Evolutionary conservation across 345 rosid species (phyloP).

Genomic region (Salix exigua): DNA sequence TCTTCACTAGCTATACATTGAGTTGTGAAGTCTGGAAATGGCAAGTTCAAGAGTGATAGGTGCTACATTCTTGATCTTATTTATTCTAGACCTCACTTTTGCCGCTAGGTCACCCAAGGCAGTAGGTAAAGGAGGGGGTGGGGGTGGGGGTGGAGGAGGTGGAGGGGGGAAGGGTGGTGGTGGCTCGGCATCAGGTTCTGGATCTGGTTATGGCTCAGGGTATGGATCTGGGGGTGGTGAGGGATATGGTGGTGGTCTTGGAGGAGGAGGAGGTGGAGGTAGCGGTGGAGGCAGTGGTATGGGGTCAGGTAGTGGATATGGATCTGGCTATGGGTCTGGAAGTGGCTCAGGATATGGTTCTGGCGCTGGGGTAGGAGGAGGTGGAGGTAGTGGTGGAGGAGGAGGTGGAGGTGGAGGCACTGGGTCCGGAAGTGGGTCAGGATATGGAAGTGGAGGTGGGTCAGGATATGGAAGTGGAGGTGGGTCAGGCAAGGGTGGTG

Average conservation of each 20-base stretch:
- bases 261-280: not conserved
- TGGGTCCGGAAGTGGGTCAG: conserved; percentile 21
- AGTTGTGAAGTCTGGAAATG: conserved; percentile 17
- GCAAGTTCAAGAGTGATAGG: conserved; percentile 27
- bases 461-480: conserved; percentile 34
- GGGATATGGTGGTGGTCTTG: conserved; percentile 3
- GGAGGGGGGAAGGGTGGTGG: conserved; percentile 41
- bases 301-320: conserved; percentile 10
- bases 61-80: conserved; percentile 39
- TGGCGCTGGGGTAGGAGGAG: not conserved
- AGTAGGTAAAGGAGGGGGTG: not conserved
- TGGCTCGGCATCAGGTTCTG: conserved; percentile 8
- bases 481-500: conserved; percentile 8
- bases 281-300: not conserved
- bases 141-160: conserved; percentile 41
- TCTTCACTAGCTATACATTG: not conserved
- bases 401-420: not conserved
- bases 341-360: not conserved
- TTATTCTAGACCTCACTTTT: conserved; percentile 39
- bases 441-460: conserved; percentile 25
- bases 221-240: conserved; percentile 33
- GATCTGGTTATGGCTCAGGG: conserved; percentile 42
- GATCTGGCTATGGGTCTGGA: conserved; percentile 10
- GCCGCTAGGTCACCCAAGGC: conserved; percentile 39
- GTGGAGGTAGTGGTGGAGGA: conserved; percentile 1